Evolutionary conservation across 306 rosid genomes (phyloP).

Genomic region (Urtica urens): DNA sequence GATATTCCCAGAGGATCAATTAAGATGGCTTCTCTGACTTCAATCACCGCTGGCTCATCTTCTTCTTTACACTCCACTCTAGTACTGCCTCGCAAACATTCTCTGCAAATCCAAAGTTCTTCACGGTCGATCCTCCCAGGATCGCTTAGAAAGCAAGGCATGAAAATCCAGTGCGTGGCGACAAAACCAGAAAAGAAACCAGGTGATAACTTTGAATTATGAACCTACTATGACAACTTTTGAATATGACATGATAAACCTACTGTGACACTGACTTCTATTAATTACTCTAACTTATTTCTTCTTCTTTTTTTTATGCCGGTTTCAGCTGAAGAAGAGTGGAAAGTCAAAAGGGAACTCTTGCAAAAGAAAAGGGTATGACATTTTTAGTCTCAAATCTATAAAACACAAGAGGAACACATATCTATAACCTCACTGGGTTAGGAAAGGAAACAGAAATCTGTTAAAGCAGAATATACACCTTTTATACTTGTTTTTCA

Average conservation of each 20-base stretch:
- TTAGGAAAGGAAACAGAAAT: slow-evolving; percentile 5
- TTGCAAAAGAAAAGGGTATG: slow-evolving; percentile 66
- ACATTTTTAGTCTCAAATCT: not conserved
- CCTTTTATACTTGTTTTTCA: not conserved
- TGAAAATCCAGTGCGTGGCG: slow-evolving; percentile 54
- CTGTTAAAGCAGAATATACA: not conserved
- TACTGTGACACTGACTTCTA: not conserved
- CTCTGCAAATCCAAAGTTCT: slow-evolving; percentile 27
- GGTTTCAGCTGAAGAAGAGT: slow-evolving; percentile 88
- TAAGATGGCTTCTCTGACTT: slow-evolving; percentile 53
- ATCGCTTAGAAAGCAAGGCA: slow-evolving; percentile 28
- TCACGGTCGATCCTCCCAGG: slow-evolving; percentile 24
- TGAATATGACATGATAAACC: slow-evolving; percentile 1
- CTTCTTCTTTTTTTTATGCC: slow-evolving; percentile 23
- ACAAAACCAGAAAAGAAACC: slow-evolving; percentile 82
- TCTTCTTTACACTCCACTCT: slow-evolving; percentile 32
- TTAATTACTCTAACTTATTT: slow-evolving; percentile 7
- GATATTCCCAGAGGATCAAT: slow-evolving; percentile 10
- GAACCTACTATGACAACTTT: not conserved
- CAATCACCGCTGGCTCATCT: slow-evolving; percentile 40
- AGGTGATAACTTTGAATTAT: slow-evolving; percentile 30
- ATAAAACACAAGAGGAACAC: not conserved
- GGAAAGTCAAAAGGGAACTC: slow-evolving; percentile 73
- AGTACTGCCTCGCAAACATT: slow-evolving; percentile 33
- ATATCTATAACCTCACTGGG: not conserved